Conservation (phyloP, 1,284 basidiomycete genomes). For the Meripilus lineatus region DNA sequence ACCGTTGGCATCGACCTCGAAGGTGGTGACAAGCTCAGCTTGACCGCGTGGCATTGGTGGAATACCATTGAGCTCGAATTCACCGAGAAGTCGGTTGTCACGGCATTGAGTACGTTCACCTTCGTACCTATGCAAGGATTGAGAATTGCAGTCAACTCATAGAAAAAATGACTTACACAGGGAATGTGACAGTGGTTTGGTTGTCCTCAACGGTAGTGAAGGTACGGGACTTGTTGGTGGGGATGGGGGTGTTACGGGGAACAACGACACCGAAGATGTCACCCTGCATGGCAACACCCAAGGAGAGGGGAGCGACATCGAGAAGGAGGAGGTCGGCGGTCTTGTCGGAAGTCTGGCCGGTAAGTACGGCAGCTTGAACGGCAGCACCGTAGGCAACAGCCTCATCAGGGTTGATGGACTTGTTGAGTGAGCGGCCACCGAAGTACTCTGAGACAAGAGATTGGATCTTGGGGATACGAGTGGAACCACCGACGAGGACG, state of each 20-base stretch:
- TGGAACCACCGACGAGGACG: constrained; percentile 98
- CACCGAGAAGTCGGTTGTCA: constrained; percentile 94
- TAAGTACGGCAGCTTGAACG: constrained; percentile 95
- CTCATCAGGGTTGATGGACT: constrained; percentile 97
- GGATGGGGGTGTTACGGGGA: constrained; percentile 96
- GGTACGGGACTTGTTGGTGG: constrained; percentile 92
- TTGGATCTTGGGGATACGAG: constrained; percentile 99
- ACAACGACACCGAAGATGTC: constrained; percentile 97
- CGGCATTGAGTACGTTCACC: constrained; percentile 97
- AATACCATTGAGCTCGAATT: constrained; percentile 96
- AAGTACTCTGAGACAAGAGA: constrained; percentile 98
- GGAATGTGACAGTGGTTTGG: constrained; percentile 97
- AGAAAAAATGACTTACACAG: constrained; percentile 56
- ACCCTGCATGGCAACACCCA: constrained; percentile 98
- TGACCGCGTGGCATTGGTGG: constrained; percentile 96
- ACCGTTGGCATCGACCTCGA: constrained; percentile 97
- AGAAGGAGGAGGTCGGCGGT: constrained; percentile 93
- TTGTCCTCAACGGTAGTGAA: constrained; percentile 99
- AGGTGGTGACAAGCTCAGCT: constrained; percentile 94
- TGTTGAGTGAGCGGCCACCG: constrained; percentile 96
- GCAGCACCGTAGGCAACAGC: constrained; percentile 95
- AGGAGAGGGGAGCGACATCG: constrained; percentile 93
- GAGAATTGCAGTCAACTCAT: constrained; percentile 2
- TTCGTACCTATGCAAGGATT: constrained; percentile 63
- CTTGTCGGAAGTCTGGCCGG: constrained; percentile 94